These are phyloP conservation scores for Coelastrella sp. DNA, from an alignment of 139 green algal genomes.

Conservation along the genomic window DNA sequence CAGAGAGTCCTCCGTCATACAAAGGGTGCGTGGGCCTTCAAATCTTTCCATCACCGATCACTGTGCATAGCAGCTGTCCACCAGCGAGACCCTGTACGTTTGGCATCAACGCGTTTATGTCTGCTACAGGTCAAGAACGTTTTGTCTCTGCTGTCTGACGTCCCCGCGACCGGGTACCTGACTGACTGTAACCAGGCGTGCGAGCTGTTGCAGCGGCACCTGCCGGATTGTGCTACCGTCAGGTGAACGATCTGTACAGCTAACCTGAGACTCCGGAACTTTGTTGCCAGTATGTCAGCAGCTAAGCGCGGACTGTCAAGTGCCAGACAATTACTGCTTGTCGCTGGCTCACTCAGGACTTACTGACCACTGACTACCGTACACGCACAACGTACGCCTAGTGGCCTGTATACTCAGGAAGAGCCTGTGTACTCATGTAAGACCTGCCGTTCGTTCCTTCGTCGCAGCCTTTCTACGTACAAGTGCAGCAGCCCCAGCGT, in stretches of 20 bases:
- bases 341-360: background rate
- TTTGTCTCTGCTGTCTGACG: background rate
- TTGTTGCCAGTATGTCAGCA: background rate
- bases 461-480: constrained; percentile 3
- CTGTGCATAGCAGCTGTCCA: too few relatives aligned
- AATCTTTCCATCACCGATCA: too few relatives aligned
- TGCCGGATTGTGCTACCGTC: background rate
- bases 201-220: background rate
- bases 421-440: background rate
- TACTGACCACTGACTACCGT: background rate
- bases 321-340: background rate
- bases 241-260: background rate
- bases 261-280: background rate
- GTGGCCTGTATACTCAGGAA: background rate
- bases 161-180: background rate
- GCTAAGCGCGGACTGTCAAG: background rate
- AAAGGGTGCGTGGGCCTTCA: too few relatives aligned
- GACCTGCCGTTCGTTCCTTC: background rate
- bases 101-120: too few relatives aligned
- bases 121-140: too few relatives aligned
- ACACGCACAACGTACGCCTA: background rate
- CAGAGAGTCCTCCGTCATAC: too few relatives aligned
- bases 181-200: background rate
- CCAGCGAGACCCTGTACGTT: too few relatives aligned
- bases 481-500: constrained; percentile 30